Evolutionary conservation across 495 filamentous ascomycete species (phyloP), one percentile per base, ranked within the genome.

Genomic region (Friedmanniomyces endolithicus): DNA sequence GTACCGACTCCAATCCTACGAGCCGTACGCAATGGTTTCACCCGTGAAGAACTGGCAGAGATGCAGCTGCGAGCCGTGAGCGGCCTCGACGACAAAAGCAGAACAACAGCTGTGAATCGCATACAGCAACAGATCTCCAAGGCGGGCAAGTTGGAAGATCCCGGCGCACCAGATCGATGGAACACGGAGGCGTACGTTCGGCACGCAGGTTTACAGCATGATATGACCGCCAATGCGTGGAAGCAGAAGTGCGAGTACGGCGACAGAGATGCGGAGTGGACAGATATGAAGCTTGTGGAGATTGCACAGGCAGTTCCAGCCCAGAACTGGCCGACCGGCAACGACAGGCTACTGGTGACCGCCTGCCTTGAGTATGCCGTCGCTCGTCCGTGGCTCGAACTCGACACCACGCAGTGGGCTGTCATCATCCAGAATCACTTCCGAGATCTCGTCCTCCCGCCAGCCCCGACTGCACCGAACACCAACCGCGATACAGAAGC

Each of bases 351-450:
- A 11, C 34, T 54, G 1, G 29, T 59, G 17, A 59, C 56, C 16
- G 2, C 17, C 20, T 58, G 56, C 34, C 34, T 54, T 22, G 56
- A 49, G 8, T 58, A 40, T 25, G 56, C 56, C 11, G 11, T 17
- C 35, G n/a, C 14, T 23, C 37, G 53, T 19, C 40, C 24, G 24
- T 17, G 41, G 9, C 46, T 49, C 2, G 34, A 59, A n/a, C 56
- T 59, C 35, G 46, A 49, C 45, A 59, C 56, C 6, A 23, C 37
- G 9, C 50, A 59, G 44, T 50, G 41, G 16, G 56, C 24, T 20
- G 49, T 44, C 41, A 55, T 59, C 51, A 46, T 47, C 29, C 48
- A 52, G 39, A 44, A 34, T 22, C 20, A 53, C n/a, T 23, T 50
- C 12, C 24, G n/a, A 2, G 16, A 2, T 1, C 2, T 50, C 6